A percentile compares a stretch with the other conserved stretches of the same genome.
Evolutionary conservation across 768 basidiomycete species (phyloP).

Genomic region (Kwoniella botswanensis): DNA sequence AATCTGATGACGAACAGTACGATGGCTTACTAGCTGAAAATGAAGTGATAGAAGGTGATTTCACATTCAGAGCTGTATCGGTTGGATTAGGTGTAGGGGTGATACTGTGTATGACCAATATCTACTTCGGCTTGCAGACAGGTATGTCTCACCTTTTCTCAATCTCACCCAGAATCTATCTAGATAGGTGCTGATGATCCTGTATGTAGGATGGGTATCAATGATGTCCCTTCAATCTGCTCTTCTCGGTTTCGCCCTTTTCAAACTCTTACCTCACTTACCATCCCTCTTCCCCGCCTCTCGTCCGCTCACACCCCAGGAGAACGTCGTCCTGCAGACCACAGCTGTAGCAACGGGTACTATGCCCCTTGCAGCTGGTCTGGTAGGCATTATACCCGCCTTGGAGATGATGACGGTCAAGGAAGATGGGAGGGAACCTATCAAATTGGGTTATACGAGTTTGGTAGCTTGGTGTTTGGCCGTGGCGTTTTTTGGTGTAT

Average conservation of each 20-base stretch:
- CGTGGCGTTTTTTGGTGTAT: constrained; percentile 98
- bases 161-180: constrained; percentile 66
- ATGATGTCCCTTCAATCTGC: constrained; percentile 94
- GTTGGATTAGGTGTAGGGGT: constrained; percentile 67
- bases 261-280: constrained; percentile 60
- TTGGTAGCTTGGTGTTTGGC: constrained; percentile 85
- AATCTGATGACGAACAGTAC: constrained; percentile 29
- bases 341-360: constrained; percentile 92
- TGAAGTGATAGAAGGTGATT: constrained; percentile 44
- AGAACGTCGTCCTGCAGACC: constrained; percentile 92
- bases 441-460: constrained; percentile 73
- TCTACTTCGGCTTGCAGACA: constrained; percentile 60
- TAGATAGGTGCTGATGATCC: constrained; percentile 66
- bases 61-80: constrained; percentile 66
- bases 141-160: constrained; percentile 15
- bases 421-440: constrained; percentile 76
- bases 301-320: constrained; percentile 79
- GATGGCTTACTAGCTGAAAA: constrained; percentile 24
- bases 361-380: constrained; percentile 62
- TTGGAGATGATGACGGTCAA: constrained; percentile 74
- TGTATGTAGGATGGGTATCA: constrained; percentile 40
- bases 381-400: constrained; percentile 93
- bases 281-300: constrained; percentile 55
- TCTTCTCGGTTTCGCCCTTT: constrained; percentile 85
- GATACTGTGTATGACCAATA: constrained; percentile 83